Evolutionary conservation across 2,329 filamentous ascomycete species (phyloP).

Genomic region (Cladosporium sp.): DNA sequence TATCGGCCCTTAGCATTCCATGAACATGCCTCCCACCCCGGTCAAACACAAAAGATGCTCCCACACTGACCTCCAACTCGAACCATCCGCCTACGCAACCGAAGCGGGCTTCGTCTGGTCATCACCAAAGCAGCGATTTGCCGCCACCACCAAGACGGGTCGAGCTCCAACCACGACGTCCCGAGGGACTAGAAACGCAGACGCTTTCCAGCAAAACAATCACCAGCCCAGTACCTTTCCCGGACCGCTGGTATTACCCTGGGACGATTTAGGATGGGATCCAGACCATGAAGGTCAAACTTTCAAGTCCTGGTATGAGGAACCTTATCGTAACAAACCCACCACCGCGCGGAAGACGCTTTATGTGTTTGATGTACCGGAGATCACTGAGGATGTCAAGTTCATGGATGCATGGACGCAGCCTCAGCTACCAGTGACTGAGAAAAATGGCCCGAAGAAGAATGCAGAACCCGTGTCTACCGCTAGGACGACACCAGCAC

Average conservation of each 20-base stretch:
- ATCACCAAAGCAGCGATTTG: neutral
- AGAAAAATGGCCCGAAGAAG: constrained; percentile 5
- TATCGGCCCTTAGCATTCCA: no score
- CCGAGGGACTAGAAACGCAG: neutral
- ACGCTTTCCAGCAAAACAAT: neutral
- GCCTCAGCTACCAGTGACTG: constrained; percentile 20
- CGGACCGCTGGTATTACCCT: constrained; percentile 55
- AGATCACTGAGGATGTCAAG: constrained; percentile 32
- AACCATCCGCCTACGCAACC: constrained; percentile 4
- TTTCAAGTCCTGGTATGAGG: constrained; percentile 48
- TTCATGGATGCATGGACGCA: constrained; percentile 44
- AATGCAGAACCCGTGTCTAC: neutral
- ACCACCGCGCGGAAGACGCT: constrained; percentile 45
- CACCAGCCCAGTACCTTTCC: constrained; percentile 43
- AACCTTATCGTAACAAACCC: constrained; percentile 47
- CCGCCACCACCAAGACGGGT: constrained; percentile 2
- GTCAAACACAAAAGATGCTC: neutral
- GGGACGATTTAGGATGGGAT: constrained; percentile 55
- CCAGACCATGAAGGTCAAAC: constrained; percentile 50
- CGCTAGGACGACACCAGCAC: constrained; percentile 7
- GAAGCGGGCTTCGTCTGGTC: constrained; percentile 3
- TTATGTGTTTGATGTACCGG: constrained; percentile 51
- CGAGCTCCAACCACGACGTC: neutral
- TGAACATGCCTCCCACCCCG: no score
- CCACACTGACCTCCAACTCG: neutral